A percentile compares a stretch with the other conserved stretches of the same genome.
phyloP scores from a whole-genome alignment of 2,329 filamentous ascomycete genomes.

The Xylaria sp. region DNA sequence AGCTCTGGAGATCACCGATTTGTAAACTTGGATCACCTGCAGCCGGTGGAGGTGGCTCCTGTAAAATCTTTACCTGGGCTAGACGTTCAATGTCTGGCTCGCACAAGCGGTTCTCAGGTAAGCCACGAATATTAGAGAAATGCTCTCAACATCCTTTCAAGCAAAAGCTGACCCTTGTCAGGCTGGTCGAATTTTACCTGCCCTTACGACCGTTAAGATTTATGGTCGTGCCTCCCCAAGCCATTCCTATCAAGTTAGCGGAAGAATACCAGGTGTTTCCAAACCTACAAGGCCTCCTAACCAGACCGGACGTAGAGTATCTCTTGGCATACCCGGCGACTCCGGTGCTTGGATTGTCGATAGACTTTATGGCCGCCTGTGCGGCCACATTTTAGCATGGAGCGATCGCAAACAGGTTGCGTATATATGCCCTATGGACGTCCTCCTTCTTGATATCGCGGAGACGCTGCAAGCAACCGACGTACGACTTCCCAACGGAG shows the following conservation, averaged over 20 bases:
- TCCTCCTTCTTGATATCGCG: constrained; percentile 86
- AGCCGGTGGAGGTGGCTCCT: constrained; percentile 69
- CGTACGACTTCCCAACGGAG: constrained; percentile 76
- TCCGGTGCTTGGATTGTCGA: constrained; percentile 94
- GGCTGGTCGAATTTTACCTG: constrained; percentile 79
- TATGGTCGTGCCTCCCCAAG: constrained; percentile 85
- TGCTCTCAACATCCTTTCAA: background rate
- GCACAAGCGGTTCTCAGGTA: constrained; percentile 79
- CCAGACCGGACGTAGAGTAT: constrained; percentile 43
- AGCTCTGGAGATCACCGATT: constrained; percentile 49
- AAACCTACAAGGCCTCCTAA: constrained; percentile 31
- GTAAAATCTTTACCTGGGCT: constrained; percentile 75
- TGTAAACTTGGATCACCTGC: constrained; percentile 49
- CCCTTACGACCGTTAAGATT: constrained; percentile 86
- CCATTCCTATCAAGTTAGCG: constrained; percentile 72
- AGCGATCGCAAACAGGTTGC: constrained; percentile 82
- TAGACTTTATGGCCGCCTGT: constrained; percentile 79
- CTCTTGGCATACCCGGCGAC: constrained; percentile 82
- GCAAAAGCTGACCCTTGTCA: constrained; percentile 49
- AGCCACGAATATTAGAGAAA: constrained; percentile 14
- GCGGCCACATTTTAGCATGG: constrained; percentile 91
- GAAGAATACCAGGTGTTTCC: constrained; percentile 47
- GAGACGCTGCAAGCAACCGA: constrained; percentile 76
- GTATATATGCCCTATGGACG: constrained; percentile 96
- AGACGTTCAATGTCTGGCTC: constrained; percentile 86